A percentile compares a stretch with the other conserved stretches of the same genome.
Evolutionary conservation across 768 basidiomycete species (phyloP).

Genomic region (Lactarius tabidus): DNA sequence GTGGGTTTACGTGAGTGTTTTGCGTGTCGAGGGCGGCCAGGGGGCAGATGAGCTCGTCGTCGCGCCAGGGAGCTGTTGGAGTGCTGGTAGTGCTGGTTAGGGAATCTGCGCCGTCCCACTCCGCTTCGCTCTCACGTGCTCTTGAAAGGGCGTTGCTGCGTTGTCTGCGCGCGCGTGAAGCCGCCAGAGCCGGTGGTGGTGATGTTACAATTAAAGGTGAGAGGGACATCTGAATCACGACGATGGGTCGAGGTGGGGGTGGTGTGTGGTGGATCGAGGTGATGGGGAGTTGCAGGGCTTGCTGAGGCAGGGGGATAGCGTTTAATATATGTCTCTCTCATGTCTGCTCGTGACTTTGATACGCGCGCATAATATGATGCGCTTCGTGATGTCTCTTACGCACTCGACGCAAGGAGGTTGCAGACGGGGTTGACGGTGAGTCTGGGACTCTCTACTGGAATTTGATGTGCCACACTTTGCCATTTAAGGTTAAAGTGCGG

Average conservation of each 20-base stretch:
- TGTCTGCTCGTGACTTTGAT: neutral
- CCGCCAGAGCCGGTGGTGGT: neutral
- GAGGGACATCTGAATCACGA: too few relatives aligned
- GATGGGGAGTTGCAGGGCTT: neutral
- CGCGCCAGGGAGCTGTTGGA: neutral
- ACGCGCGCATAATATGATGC: neutral
- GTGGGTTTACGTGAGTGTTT: neutral
- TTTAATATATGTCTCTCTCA: neutral
- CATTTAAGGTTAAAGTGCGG: neutral
- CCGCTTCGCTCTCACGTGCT: constrained; percentile 1
- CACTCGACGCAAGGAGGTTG: neutral
- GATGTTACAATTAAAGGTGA: neutral
- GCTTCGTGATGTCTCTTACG: neutral
- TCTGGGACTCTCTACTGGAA: too few relatives aligned
- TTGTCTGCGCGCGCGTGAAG: constrained; percentile 9
- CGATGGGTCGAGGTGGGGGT: neutral
- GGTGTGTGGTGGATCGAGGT: neutral
- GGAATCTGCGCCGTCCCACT: constrained; percentile 11
- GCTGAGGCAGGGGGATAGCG: neutral
- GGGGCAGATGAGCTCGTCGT: constrained; percentile 17
- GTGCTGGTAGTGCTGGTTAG: neutral
- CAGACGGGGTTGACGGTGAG: too few relatives aligned
- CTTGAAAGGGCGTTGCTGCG: constrained; percentile 15
- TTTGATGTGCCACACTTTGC: neutral
- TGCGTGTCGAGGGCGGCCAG: neutral